A percentile compares a stretch with the other conserved stretches of the same genome.
Evolutionary conservation across 1,284 basidiomycete species (phyloP).

Genomic region (Trametes polyzona): DNA sequence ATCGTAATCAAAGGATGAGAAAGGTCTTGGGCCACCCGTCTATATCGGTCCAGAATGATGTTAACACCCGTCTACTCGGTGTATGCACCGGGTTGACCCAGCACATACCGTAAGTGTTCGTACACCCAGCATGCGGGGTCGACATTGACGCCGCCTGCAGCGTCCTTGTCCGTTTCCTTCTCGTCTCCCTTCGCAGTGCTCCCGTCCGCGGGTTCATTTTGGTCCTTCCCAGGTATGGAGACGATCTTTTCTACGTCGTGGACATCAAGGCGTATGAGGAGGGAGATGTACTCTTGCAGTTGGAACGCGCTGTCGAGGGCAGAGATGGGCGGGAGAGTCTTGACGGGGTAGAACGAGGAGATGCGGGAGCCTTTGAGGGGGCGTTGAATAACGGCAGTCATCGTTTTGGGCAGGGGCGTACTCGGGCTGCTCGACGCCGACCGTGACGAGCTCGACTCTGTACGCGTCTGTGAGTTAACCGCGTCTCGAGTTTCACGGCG

Average conservation of each 20-base stretch:
- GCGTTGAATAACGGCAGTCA: slow-evolving; percentile 52
- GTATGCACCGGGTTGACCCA: not conserved
- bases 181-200: slow-evolving; percentile 44
- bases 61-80: too few species aligned
- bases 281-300: slow-evolving; percentile 92
- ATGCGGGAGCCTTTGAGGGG: slow-evolving; percentile 76
- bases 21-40: slow-evolving; percentile 91
- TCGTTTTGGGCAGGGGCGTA: slow-evolving; percentile 13
- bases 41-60: slow-evolving; percentile 34
- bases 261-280: slow-evolving; percentile 83
- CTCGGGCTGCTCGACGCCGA: slow-evolving; percentile 8
- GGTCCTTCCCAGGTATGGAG: slow-evolving; percentile 60
- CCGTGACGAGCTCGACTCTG: not conserved
- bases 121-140: slow-evolving; percentile 93
- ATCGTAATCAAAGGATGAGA: slow-evolving; percentile 88
- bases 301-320: slow-evolving; percentile 91
- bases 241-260: slow-evolving; percentile 88
- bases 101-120: slow-evolving; percentile 83
- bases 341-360: slow-evolving; percentile 76
- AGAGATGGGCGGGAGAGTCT: slow-evolving; percentile 64
- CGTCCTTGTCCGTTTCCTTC: slow-evolving; percentile 43
- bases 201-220: slow-evolving; percentile 40
- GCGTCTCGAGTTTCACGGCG: too few species aligned
- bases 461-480: too few species aligned
- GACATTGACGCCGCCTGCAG: slow-evolving; percentile 57